phyloP scores from a whole-genome alignment of 805 yeast genomes.

The Kodamaea hsintzibuensis region DNA sequence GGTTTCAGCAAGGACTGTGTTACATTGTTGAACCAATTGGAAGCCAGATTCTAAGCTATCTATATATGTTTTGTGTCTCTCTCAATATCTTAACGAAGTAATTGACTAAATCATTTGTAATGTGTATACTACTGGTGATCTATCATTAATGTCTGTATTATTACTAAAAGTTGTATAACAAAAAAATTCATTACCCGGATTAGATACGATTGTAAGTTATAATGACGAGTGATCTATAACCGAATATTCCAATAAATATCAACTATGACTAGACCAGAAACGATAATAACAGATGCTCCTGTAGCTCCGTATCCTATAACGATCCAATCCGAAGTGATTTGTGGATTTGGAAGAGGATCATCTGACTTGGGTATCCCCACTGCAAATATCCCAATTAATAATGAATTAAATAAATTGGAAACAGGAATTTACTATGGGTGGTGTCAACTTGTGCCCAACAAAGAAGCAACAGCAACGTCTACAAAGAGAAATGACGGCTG shows the following conservation, averaged over 20 bases:
- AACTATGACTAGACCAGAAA: conserved; percentile 40
- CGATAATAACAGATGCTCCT: conserved; percentile 43
- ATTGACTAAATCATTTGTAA: neutral
- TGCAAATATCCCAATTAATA: conserved; percentile 76
- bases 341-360: conserved; percentile 97
- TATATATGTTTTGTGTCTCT: neutral
- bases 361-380: conserved; percentile 94
- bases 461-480: conserved; percentile 8
- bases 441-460: conserved; percentile 37
- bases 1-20: conserved; percentile 91
- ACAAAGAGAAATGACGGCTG: conserved; percentile 24
- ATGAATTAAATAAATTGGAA: conserved; percentile 42
- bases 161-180: no score
- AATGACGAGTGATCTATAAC: neutral
- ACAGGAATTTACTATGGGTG: conserved; percentile 94
- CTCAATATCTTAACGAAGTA: neutral
- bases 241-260: neutral
- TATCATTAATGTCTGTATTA: no score
- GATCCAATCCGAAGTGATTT: conserved; percentile 49
- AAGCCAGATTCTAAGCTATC: conserved; percentile 47
- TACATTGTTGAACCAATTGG: conserved; percentile 69
- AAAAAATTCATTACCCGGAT: neutral
- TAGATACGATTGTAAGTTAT: neutral
- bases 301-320: conserved; percentile 55
- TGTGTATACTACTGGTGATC: neutral